phyloP scores from a whole-genome alignment of 106 monocot genomes.

The Xerophyta viscosa region DNA sequence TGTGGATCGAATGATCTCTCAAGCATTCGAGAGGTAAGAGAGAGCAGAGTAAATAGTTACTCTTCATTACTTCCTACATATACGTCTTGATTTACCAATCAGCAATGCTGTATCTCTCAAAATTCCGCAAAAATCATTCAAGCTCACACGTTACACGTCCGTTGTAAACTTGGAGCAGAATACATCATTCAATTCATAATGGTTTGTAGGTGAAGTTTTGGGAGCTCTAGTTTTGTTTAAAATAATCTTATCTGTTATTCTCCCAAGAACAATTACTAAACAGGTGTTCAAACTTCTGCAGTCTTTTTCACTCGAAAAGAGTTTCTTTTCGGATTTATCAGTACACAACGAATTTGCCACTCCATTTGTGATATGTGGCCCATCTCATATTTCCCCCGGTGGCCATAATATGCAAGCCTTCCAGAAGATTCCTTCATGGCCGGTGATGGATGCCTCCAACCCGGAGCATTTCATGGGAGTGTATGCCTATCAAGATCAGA shows the following conservation, averaged over 20 bases:
- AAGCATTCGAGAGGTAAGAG: slow-evolving; percentile 24
- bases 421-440: slow-evolving; percentile 6
- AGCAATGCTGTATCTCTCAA: no score
- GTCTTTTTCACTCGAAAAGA: slow-evolving; percentile 1
- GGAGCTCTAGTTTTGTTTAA: no score
- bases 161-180: no score
- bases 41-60: no score
- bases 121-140: no score
- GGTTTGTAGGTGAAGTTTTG: no score
- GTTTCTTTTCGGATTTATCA: neutral
- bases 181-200: no score
- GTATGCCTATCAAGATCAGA: slow-evolving; percentile 12
- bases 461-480: slow-evolving; percentile 13
- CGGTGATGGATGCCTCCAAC: slow-evolving; percentile 4
- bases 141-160: no score
- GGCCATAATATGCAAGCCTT: slow-evolving; percentile 13
- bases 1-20: slow-evolving; percentile 8
- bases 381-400: slow-evolving; percentile 1
- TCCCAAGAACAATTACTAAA: neutral
- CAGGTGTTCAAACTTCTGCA: slow-evolving; percentile 3
- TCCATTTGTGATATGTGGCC: neutral
- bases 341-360: neutral
- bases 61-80: no score
- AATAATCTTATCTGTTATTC: neutral
- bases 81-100: no score